Evolutionary conservation across 1,284 basidiomycete species (phyloP).

Genomic region (Sporisorium graminicola): DNA sequence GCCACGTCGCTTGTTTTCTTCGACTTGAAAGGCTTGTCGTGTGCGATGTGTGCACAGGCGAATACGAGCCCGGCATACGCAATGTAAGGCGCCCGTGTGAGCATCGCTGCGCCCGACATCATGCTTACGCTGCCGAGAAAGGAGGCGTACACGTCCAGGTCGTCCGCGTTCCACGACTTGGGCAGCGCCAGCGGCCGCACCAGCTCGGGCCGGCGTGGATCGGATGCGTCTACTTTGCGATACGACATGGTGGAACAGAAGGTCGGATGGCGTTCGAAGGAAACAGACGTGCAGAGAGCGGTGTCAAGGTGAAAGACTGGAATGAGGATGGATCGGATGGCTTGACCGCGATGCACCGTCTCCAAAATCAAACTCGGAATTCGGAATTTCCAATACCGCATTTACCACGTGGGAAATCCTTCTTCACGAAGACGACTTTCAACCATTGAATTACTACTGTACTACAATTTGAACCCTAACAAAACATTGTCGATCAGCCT

Average conservation of each 20-base stretch:
- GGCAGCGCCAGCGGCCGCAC: conserved; percentile 30
- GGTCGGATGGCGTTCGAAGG: too few species aligned
- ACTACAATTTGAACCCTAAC: conserved; percentile 73
- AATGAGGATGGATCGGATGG: background rate
- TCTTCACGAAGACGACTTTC: too few species aligned
- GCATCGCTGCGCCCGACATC: conserved; percentile 48
- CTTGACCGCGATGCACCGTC: conserved; percentile 3
- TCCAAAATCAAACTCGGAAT: conserved; percentile 9
- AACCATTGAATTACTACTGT: too few species aligned
- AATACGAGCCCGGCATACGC: conserved; percentile 53
- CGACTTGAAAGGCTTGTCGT: conserved; percentile 53
- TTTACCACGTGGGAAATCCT: conserved; percentile 18
- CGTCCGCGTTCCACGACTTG: conserved; percentile 31
- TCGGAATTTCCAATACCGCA: conserved; percentile 15
- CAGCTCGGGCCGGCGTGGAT: conserved; percentile 36
- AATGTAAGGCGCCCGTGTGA: conserved; percentile 32
- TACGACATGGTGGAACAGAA: conserved; percentile 45
- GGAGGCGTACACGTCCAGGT: conserved; percentile 44
- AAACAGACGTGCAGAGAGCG: too few species aligned
- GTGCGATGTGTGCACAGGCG: conserved; percentile 49
- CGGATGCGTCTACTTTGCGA: conserved; percentile 31
- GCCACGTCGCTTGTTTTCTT: conserved; percentile 29
- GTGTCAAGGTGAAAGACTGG: too few species aligned
- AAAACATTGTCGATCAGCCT: conserved; percentile 93
- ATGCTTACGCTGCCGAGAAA: conserved; percentile 41